Evolutionary conservation across 176 grass and related monocot genomes (phyloP).

Genomic region (Typha latifolia): DNA sequence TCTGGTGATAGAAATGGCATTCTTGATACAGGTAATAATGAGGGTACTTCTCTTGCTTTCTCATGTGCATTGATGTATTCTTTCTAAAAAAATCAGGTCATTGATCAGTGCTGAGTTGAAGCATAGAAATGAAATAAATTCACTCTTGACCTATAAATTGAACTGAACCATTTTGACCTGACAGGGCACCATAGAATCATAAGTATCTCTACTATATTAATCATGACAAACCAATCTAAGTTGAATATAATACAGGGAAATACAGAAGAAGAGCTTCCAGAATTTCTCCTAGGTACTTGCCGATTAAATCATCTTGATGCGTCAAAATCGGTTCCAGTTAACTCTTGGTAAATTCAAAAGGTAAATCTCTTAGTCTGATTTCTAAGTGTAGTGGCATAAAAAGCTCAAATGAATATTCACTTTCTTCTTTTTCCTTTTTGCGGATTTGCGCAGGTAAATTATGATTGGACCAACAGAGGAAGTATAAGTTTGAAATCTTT

Average conservation of each 20-base stretch:
- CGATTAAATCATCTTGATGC: constrained; percentile 75
- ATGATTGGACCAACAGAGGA: neutral
- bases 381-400: neutral
- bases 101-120: too few species aligned
- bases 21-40: constrained; percentile 65
- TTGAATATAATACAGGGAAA: constrained; percentile 50
- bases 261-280: constrained; percentile 85
- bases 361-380: neutral
- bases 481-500: neutral
- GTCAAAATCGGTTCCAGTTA: constrained; percentile 61
- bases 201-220: neutral
- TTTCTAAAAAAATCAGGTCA: neutral
- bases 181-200: neutral
- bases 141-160: too few species aligned
- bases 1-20: constrained; percentile 93
- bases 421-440: neutral
- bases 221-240: neutral
- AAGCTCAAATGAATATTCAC: too few species aligned
- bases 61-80: constrained; percentile 9
- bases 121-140: too few species aligned
- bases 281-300: constrained; percentile 78
- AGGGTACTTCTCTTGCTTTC: neutral
- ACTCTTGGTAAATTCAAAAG: constrained; percentile 4
- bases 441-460: neutral
- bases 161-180: neutral